Percentiles rank a stretch among this genome's conserved stretches.
Evolutionary conservation across 2,329 filamentous ascomycete genomes (phyloP).

Genomic region (Aureobasidium lini): DNA sequence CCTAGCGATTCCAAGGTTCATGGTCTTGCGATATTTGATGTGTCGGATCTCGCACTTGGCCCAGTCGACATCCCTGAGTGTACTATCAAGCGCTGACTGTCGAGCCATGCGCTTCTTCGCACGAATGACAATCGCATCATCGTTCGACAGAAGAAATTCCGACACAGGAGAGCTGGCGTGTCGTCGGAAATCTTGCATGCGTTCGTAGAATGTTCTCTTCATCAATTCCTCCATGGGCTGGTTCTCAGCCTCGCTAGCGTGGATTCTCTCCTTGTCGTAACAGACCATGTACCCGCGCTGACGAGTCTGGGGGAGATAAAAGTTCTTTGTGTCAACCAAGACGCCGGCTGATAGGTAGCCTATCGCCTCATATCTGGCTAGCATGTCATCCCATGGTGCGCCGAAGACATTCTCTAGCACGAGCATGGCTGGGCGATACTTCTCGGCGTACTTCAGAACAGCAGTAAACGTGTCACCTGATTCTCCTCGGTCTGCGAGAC

Average conservation of each 20-base stretch:
- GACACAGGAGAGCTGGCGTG: conserved; percentile 55
- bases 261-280: conserved; percentile 19
- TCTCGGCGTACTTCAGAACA: conserved; percentile 50
- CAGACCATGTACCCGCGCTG: conserved; percentile 41
- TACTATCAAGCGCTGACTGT: conserved; percentile 19
- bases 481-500: conserved; percentile 50
- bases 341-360: conserved; percentile 49
- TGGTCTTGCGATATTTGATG: conserved; percentile 43
- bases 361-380: conserved; percentile 37
- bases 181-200: conserved; percentile 45
- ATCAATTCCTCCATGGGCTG: neutral
- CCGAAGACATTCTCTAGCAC: conserved; percentile 64
- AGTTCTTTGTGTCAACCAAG: conserved; percentile 60
- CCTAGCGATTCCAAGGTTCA: conserved; percentile 44
- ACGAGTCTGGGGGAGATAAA: conserved; percentile 58
- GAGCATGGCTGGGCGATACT: conserved; percentile 53
- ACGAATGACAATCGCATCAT: conserved; percentile 48
- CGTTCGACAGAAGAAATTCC: conserved; percentile 51
- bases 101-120: conserved; percentile 42
- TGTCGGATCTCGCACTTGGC: conserved; percentile 54
- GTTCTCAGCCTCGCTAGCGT: neutral
- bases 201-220: conserved; percentile 23
- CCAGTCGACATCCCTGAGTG: conserved; percentile 40
- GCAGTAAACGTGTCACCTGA: conserved; percentile 59
- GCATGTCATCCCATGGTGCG: conserved; percentile 51